Evolutionary conservation across 1,284 basidiomycete genomes (phyloP), one percentile per base, ranked within the genome.

Genomic region (Takashimella tepidaria): DNA sequence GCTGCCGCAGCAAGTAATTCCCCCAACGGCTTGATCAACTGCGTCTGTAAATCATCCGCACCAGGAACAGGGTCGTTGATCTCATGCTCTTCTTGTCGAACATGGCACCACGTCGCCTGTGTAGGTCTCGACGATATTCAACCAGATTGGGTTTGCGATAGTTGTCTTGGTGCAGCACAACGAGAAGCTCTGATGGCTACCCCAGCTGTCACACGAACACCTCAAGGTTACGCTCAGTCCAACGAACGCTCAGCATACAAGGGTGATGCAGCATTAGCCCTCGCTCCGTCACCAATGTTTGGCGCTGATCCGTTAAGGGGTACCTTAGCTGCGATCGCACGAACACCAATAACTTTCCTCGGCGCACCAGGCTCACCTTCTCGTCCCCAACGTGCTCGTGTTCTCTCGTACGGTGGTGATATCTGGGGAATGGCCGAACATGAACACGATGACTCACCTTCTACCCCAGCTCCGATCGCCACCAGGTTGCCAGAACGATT

Each of bases 261-360:
- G 25, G 66, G 66, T 27, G 61, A 72, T 51, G 42, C 63, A 49
- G 60, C 64, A n/a, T 61, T 74, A 26, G 72, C 72, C 3, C 60
- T 74, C 2, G 70, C 70, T 2, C 72, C 72, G 16, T 72, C 70
- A 16, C 72, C 72, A 1, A 68, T 72, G 63, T 72, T 72, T 54
- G 58, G 57, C 5, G 57, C 53, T 41, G 52, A 61, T 22, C 31
- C 31, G 31, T 16, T 37, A 8, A 8, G 31, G 16, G 31, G 31
- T 16, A 37, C 31, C 8, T 16, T 37, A 8, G 31, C 31, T 37
- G 31, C 31, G 10, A 37, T 37, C 16, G 44, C 66, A 3, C 54
- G 59, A 16, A 70, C 69, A 12, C 67, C 64, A 5, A 37, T 63
- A 42, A 59, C 55, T 37, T 37, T 37, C 31, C 31, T 37, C 16